Conservation (phyloP, 2,329 filamentous ascomycete species). For the Ophiostoma himal-ulmi region DNA sequence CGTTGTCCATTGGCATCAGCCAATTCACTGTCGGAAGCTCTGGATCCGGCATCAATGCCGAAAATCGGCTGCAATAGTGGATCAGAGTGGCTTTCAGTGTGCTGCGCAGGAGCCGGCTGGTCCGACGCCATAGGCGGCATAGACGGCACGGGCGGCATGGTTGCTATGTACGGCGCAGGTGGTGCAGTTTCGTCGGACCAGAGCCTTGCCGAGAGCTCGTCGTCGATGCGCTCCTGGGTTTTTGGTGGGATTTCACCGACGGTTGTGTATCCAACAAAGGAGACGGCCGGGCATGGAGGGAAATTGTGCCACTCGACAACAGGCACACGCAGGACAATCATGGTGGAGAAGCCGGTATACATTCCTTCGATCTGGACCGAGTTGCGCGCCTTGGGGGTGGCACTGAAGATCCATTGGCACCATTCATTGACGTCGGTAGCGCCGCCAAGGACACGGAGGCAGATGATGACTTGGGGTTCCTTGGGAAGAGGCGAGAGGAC, state of each 20-base stretch:
- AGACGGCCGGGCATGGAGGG: conserved; percentile 23
- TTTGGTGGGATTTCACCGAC: conserved; percentile 20
- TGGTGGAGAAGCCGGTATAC: conserved; percentile 24
- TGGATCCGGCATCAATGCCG: neutral
- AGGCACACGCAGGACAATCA: conserved; percentile 25
- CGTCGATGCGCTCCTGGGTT: conserved; percentile 21
- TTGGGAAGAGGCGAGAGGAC: conserved; percentile 21
- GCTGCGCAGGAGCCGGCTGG: neutral
- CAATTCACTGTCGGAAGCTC: neutral
- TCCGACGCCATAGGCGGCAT: neutral
- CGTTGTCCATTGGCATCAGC: conserved; percentile 17
- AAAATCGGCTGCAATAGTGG: neutral
- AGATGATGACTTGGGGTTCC: conserved; percentile 26
- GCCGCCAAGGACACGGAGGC: conserved; percentile 24
- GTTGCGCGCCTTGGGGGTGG: conserved; percentile 17
- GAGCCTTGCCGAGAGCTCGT: conserved; percentile 23
- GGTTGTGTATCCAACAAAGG: conserved; percentile 25
- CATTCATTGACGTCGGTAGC: conserved; percentile 22
- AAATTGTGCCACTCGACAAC: conserved; percentile 23
- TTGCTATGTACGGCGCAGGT: neutral
- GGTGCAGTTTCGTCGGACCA: conserved; percentile 14
- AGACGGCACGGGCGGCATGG: neutral
- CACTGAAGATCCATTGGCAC: conserved; percentile 26
- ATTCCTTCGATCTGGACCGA: conserved; percentile 25
- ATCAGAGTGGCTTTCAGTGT: neutral